Percentiles rank a stretch among this genome's conserved stretches.
Conservation (phyloP, 805 yeast genomes). For the Myxozyma geophila region DNA sequence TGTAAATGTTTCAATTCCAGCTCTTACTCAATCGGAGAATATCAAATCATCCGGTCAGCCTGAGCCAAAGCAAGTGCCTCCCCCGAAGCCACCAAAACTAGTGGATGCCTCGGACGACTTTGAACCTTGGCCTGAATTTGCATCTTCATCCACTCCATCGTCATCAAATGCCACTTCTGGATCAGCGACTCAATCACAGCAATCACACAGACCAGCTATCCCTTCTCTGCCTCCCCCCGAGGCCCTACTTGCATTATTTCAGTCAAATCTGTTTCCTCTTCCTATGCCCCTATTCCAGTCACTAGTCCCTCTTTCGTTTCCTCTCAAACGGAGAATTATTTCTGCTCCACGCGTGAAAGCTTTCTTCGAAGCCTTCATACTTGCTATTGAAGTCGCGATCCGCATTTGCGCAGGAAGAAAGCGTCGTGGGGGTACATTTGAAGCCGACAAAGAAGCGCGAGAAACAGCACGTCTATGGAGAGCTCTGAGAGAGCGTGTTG, state of each 20-base stretch:
- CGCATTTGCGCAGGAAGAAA: constrained; percentile 36
- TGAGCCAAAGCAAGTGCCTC: not conserved
- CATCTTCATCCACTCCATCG: not conserved
- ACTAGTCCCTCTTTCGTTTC: constrained; percentile 31
- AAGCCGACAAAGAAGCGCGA: constrained; percentile 35
- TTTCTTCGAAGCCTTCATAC: constrained; percentile 26
- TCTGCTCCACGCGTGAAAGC: constrained; percentile 25
- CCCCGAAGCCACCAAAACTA: constrained; percentile 13
- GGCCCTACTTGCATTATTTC: constrained; percentile 27
- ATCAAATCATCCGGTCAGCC: not conserved
- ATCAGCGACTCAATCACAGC: not conserved
- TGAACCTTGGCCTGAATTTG: constrained; percentile 30
- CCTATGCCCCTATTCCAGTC: constrained; percentile 31
- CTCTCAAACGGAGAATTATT: constrained; percentile 31
- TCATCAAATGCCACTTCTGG: not conserved
- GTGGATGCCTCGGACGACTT: constrained; percentile 24
- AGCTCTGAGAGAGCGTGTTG: constrained; percentile 27
- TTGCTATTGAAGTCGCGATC: constrained; percentile 29
- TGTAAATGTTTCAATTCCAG: not conserved
- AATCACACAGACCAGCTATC: not conserved
- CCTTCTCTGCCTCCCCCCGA: constrained; percentile 27
- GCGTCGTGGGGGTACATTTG: constrained; percentile 30
- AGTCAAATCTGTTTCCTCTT: constrained; percentile 31
- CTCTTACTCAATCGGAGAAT: not conserved
- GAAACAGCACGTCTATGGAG: constrained; percentile 32